phyloP scores from a whole-genome alignment of 352 stramenopile genomes.

The Globisporangium nagaii region DNA sequence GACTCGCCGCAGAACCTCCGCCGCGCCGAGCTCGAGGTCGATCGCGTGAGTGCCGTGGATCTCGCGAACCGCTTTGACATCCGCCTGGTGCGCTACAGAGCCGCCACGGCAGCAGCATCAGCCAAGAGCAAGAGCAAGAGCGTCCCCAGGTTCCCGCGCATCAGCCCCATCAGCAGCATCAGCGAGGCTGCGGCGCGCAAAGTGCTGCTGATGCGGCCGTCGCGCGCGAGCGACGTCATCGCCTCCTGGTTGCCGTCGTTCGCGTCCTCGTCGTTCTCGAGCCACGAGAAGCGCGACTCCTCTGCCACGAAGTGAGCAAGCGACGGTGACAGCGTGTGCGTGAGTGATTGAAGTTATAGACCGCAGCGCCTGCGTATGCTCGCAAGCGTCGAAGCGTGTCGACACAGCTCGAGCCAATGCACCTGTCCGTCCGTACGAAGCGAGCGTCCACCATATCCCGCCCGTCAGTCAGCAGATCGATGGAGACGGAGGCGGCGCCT shows the following conservation, averaged over 20 bases:
- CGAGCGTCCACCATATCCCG: too few species aligned
- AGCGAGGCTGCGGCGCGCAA: constrained; percentile 11
- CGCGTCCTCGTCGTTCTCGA: neutral
- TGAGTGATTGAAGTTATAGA: neutral
- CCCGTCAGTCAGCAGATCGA: too few species aligned
- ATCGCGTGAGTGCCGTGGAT: constrained; percentile 8
- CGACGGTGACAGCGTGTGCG: too few species aligned
- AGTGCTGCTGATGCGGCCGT: constrained; percentile 9
- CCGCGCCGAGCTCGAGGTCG: constrained; percentile 11
- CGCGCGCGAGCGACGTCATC: constrained; percentile 15
- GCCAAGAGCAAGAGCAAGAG: constrained; percentile 6
- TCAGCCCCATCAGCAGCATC: constrained; percentile 12
- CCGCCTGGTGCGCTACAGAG: constrained; percentile 16
- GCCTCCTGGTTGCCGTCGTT: constrained; percentile 28
- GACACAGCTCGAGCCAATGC: too few species aligned
- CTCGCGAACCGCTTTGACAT: constrained; percentile 48
- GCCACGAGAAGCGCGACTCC: neutral
- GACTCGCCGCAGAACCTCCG: constrained; percentile 19
- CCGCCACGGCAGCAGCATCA: too few species aligned
- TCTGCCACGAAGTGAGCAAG: neutral
- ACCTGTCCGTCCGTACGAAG: too few species aligned
- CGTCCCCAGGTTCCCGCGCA: constrained; percentile 15
- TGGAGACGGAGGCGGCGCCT: too few species aligned
- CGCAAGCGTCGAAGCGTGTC: too few species aligned
- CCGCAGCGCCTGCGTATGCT: too few species aligned